Evolutionary conservation across 1,139 yeast species (phyloP).

Genomic region (Cylindricascospora bacillispora): DNA sequence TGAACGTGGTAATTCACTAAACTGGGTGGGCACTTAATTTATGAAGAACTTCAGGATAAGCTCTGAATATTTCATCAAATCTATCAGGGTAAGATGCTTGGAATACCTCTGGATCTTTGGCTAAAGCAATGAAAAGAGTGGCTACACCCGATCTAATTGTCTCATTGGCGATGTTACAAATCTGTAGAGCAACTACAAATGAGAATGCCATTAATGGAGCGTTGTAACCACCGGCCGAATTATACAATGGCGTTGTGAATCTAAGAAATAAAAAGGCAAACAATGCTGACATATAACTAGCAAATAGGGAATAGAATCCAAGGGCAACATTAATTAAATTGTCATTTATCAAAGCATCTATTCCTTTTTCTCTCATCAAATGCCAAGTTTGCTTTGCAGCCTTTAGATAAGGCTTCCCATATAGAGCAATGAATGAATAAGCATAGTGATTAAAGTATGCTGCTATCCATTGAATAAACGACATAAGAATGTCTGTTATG

Average conservation of each 20-base stretch:
- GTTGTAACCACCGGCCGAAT: conserved; percentile 50
- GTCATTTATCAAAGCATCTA: conserved; percentile 80
- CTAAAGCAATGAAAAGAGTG: conserved; percentile 77
- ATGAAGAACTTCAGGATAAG: conserved; percentile 64
- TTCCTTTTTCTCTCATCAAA: conserved; percentile 64
- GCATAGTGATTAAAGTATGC: conserved; percentile 87
- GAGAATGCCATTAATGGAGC: conserved; percentile 72
- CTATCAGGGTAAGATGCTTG: conserved; percentile 63
- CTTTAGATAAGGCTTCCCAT: conserved; percentile 63
- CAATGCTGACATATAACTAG: conserved; percentile 57
- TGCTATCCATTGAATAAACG: conserved; percentile 65
- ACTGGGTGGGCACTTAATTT: conserved; percentile 35
- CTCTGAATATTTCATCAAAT: conserved; percentile 56
- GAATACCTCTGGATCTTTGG: conserved; percentile 79
- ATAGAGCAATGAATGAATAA: conserved; percentile 74
- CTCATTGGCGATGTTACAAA: conserved; percentile 58
- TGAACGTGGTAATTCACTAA: no score
- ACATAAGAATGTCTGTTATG: conserved; percentile 47
- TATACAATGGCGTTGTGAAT: conserved; percentile 62
- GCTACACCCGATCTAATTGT: conserved; percentile 74
- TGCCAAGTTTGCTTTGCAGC: conserved; percentile 80
- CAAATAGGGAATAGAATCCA: conserved; percentile 57
- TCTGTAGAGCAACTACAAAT: conserved; percentile 65
- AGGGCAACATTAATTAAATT: conserved; percentile 68
- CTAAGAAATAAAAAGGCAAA: conserved; percentile 59